Percentiles rank a stretch among this genome's conserved stretches.
Conservation (phyloP, 139 green algal genomes). For the Chlorella vulgaris region DNA sequence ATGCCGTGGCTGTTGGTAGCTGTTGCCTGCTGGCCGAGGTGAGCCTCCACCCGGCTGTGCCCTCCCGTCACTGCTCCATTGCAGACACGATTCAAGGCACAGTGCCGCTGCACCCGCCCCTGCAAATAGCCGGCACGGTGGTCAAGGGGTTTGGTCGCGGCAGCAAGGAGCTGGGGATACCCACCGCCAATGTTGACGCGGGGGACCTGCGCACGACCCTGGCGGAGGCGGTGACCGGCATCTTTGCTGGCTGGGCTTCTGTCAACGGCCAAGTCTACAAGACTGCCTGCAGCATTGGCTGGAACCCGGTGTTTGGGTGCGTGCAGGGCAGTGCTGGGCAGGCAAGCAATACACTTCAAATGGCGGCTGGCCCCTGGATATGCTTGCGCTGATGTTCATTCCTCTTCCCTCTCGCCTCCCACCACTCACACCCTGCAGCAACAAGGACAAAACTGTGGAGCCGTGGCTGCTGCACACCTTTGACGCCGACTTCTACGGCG, state of each 20-base stretch:
- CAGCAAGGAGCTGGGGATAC: constrained; percentile 87
- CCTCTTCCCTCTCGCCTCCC: too few species aligned
- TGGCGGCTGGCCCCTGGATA: neutral
- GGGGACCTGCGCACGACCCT: constrained; percentile 58
- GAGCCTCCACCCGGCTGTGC: neutral
- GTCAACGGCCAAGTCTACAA: constrained; percentile 53
- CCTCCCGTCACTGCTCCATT: neutral
- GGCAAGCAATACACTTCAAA: neutral
- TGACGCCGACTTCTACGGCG: constrained; percentile 75
- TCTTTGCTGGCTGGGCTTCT: constrained; percentile 69
- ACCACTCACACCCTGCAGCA: too few species aligned
- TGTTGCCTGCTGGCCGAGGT: too few species aligned
- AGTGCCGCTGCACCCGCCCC: constrained; percentile 61
- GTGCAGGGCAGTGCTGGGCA: too few species aligned
- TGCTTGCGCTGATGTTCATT: neutral
- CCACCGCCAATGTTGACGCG: constrained; percentile 88
- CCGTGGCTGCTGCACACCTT: constrained; percentile 89
- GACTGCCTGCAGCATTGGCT: constrained; percentile 53
- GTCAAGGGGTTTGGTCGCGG: constrained; percentile 93
- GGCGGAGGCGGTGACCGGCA: constrained; percentile 75
- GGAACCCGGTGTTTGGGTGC: constrained; percentile 90
- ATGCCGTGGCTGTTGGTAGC: neutral
- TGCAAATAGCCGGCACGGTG: constrained; percentile 79
- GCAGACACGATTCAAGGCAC: constrained; percentile 22
- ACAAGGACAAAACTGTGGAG: constrained; percentile 62